These are phyloP conservation scores for Phoma sp. DNA, from an alignment of 2,329 filamentous ascomycete genomes.

Conservation along the genomic window DNA sequence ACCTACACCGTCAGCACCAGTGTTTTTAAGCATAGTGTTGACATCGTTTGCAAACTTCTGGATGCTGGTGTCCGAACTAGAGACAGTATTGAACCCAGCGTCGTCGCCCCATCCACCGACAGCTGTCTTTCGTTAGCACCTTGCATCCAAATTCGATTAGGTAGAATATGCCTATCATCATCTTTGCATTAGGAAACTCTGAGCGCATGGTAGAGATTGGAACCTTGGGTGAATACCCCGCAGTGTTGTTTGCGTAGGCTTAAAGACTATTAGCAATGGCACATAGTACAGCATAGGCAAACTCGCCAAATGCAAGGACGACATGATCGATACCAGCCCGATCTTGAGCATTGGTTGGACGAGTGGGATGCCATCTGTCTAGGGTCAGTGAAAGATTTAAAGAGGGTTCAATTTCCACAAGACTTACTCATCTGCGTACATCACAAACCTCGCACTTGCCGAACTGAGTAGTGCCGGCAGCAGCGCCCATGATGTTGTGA, in stretches of 20 bases:
- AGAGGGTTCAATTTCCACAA: not conserved
- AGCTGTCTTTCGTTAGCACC: constrained; percentile 47
- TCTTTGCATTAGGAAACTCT: constrained; percentile 64
- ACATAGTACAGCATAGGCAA: not conserved
- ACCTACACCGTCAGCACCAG: constrained; percentile 70
- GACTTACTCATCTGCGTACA: constrained; percentile 45
- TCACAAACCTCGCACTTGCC: constrained; percentile 36
- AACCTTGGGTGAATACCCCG: constrained; percentile 61
- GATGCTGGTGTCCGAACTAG: constrained; percentile 59
- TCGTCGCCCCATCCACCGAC: constrained; percentile 79
- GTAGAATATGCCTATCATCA: constrained; percentile 59
- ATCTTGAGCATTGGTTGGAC: constrained; percentile 32
- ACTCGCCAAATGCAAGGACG: constrained; percentile 40
- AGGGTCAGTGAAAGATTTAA: not conserved
- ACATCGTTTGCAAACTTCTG: constrained; percentile 69
- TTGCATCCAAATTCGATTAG: not conserved
- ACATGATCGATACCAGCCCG: constrained; percentile 47
- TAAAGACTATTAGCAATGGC: not conserved
- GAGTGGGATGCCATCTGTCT: constrained; percentile 43
- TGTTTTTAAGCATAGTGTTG: constrained; percentile 65
- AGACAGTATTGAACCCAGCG: constrained; percentile 65
- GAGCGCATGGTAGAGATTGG: constrained; percentile 58
- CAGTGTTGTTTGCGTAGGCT: constrained; percentile 50
- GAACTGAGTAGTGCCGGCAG: constrained; percentile 21
- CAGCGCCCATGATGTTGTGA: constrained; percentile 21